These are phyloP conservation scores for Colletotrichum tanaceti DNA, from an alignment of 2,329 filamentous ascomycete species.

Conservation along the genomic window DNA sequence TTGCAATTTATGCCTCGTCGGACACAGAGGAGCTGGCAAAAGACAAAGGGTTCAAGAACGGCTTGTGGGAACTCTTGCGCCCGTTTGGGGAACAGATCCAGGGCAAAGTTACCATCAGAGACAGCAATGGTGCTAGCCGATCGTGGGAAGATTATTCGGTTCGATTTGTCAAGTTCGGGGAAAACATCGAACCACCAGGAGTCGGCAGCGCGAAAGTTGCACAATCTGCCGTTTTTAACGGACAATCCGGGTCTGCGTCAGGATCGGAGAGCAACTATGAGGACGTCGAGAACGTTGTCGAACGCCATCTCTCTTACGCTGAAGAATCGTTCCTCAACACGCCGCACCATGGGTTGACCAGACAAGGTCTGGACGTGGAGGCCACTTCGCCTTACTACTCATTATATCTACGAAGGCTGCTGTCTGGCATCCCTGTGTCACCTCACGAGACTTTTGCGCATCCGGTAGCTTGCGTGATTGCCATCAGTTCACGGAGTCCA, in stretches of 20 bases:
- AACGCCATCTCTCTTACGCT: constrained; percentile 80
- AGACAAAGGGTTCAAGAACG: constrained; percentile 85
- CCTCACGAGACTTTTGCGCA: constrained; percentile 95
- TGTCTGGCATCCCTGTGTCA: constrained; percentile 81
- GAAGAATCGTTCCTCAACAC: constrained; percentile 67
- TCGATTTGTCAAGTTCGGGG: constrained; percentile 80
- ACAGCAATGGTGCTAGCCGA: constrained; percentile 86
- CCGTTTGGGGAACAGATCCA: constrained; percentile 91
- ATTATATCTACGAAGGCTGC: constrained; percentile 82
- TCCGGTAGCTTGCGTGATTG: constrained; percentile 93
- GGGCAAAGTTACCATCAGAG: constrained; percentile 89
- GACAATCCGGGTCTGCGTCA: constrained; percentile 41
- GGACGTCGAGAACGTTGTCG: constrained; percentile 83
- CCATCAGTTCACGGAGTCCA: constrained; percentile 89
- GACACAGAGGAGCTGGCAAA: constrained; percentile 85
- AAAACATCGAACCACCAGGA: constrained; percentile 65
- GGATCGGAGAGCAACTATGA: constrained; percentile 54
- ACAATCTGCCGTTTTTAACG: constrained; percentile 45
- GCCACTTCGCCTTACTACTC: constrained; percentile 83
- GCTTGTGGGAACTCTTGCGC: constrained; percentile 85
- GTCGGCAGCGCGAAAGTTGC: constrained; percentile 49
- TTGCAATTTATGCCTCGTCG: constrained; percentile 86
- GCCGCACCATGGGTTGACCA: constrained; percentile 53
- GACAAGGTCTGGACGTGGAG: constrained; percentile 58
- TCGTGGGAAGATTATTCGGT: constrained; percentile 91